phyloP scores from a whole-genome alignment of 805 yeast species.

The Pichia gijzeniarum region DNA sequence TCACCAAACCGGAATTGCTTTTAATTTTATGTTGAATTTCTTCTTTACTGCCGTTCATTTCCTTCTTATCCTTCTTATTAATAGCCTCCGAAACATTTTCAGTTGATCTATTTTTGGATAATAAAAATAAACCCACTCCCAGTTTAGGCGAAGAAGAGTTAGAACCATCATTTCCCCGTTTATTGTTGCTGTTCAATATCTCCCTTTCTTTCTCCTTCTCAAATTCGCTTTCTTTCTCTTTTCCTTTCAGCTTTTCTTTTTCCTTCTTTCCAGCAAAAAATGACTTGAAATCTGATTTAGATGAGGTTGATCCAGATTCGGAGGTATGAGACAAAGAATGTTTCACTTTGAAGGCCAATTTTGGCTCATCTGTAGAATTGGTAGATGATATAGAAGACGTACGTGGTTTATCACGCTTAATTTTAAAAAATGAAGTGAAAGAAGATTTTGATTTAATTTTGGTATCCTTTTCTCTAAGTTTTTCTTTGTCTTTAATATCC shows the following conservation, averaged over 20 bases:
- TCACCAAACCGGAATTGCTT: no score
- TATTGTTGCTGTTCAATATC: no score
- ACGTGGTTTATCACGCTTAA: slow-evolving; percentile 13
- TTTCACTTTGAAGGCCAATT: slow-evolving; percentile 4
- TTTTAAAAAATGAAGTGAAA: slow-evolving; percentile 16
- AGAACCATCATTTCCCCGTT: not conserved
- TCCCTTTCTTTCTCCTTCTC: no score
- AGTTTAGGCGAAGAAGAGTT: slow-evolving; percentile 9
- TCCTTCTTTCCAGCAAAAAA: slow-evolving; percentile 13
- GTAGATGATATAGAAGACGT: not conserved
- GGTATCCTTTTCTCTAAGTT: slow-evolving; percentile 7
- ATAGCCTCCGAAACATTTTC: slow-evolving; percentile 2
- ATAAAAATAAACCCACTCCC: slow-evolving; percentile 8
- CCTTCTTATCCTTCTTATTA: not conserved
- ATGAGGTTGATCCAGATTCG: slow-evolving; percentile 7
- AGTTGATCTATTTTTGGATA: slow-evolving; percentile 7
- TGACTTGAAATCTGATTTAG: slow-evolving; percentile 12
- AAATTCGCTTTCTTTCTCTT: not conserved
- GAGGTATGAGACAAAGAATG: slow-evolving; percentile 8
- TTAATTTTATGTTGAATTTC: no score
- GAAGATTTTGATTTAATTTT: slow-evolving; percentile 13
- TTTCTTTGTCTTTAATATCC: not conserved
- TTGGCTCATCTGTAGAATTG: slow-evolving; percentile 1
- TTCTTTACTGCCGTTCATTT: not conserved
- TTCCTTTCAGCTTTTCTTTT: slow-evolving; percentile 1